Evolutionary conservation across 345 rosid species (phyloP), one percentile per base, ranked within the genome.

Genomic region (sweet orange (Citrus sinensis)): DNA sequence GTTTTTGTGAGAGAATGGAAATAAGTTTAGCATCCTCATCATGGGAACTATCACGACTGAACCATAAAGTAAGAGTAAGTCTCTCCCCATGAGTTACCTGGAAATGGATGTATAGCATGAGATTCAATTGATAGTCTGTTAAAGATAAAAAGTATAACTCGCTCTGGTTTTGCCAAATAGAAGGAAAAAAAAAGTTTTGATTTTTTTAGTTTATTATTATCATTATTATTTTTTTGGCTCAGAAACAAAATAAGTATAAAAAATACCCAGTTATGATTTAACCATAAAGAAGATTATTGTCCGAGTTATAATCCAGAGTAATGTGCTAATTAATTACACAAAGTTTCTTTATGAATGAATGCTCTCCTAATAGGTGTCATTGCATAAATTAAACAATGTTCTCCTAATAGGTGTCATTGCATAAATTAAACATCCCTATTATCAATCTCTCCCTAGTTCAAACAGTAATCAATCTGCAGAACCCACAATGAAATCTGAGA

Each of bases 71-170:
- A 78, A 96, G 97, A 20, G 98, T 94, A 75, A 92, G 85, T 79
- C 99, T 91, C 83, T 96, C 99, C 76, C 99, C 97, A 16, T 85
- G 84, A 2, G 79, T 88, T 71, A 96, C 87, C 99, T 91, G 87
- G 64, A 51, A 71, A 67, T 35, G 67, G 22, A 58, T 80, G 40
- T 67, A 29, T 37, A 72, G n/a, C 59, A 75, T 17, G 19, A 51
- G 27, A 19, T 24, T 40, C 62, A 70, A 17, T 76, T 59, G 70
- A 24, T 4, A 80, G 10, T 11, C 67, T 55, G 75, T 55, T 22
- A 54, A 29, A 61, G 67, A n/a, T 20, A 10, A 62, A 74, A 76
- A 61, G 34, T 51, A 34, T 14, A 65, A 29, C 30, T 19, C 39
- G 20, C 22, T 30, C 39, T 0, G 7, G 40, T 19, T 35, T 9